A percentile compares a stretch with the other conserved stretches of the same genome.
These are phyloP conservation scores for Tricholoma matsutake DNA, from an alignment of 768 basidiomycete genomes.

Conservation along the genomic window DNA sequence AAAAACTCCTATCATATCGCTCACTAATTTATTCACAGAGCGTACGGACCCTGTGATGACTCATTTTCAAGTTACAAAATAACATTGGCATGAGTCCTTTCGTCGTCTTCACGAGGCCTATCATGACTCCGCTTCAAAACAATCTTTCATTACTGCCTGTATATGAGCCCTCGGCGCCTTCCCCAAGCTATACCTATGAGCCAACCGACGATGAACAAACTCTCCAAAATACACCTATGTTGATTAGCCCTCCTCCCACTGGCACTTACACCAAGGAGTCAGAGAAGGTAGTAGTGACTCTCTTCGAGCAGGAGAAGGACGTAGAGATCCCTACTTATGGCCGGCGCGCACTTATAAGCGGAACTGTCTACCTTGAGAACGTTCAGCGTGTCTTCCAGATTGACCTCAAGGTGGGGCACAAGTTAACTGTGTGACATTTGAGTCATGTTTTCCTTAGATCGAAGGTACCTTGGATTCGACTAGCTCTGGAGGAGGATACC, in stretches of 20 bases:
- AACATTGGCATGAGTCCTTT: not conserved
- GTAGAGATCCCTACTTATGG: constrained; percentile 41
- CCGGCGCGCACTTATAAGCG: constrained; percentile 38
- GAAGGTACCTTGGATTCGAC: constrained; percentile 41
- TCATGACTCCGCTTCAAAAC: not conserved
- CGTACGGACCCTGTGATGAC: not conserved
- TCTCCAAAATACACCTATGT: constrained; percentile 46
- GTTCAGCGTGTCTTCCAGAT: constrained; percentile 39
- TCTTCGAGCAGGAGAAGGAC: constrained; percentile 47
- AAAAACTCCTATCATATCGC: no score
- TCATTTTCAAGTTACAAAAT: not conserved
- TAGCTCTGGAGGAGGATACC: constrained; percentile 36
- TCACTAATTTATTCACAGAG: no score
- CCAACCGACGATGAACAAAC: constrained; percentile 50
- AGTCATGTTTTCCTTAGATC: constrained; percentile 27
- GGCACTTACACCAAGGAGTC: constrained; percentile 39
- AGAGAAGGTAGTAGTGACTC: constrained; percentile 38
- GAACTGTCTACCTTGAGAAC: constrained; percentile 41
- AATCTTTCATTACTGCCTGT: constrained; percentile 34
- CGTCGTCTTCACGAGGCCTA: not conserved
- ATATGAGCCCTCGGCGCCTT: constrained; percentile 52
- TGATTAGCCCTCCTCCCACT: constrained; percentile 23
- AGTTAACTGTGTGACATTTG: not conserved
- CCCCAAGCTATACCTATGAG: constrained; percentile 56
- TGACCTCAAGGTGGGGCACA: constrained; percentile 40